These are phyloP conservation scores for Allantophomopsis lycopodina DNA, from an alignment of 2,329 filamentous ascomycete species.

Conservation along the genomic window DNA sequence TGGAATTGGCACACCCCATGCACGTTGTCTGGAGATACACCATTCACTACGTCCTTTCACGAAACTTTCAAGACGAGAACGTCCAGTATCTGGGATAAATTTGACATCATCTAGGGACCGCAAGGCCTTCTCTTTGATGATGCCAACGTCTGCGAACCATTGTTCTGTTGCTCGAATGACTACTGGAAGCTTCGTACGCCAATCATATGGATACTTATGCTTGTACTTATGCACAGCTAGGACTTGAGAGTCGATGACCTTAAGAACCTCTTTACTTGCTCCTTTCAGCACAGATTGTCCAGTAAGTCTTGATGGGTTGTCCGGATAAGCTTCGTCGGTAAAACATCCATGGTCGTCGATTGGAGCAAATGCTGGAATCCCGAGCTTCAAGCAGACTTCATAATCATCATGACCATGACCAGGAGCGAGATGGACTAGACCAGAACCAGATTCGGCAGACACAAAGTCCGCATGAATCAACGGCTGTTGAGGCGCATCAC, in stretches of 20 bases:
- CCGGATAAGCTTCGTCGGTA: conserved; percentile 65
- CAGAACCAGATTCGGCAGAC: conserved; percentile 77
- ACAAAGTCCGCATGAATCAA: conserved; percentile 83
- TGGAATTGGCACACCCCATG: conserved; percentile 95
- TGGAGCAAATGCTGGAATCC: conserved; percentile 66
- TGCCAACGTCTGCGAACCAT: conserved; percentile 90
- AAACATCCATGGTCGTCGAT: conserved; percentile 74
- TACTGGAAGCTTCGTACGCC: conserved; percentile 87
- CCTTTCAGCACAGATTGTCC: conserved; percentile 60
- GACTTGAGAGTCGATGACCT: conserved; percentile 51
- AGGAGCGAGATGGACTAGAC: conserved; percentile 87
- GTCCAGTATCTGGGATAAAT: conserved; percentile 68
- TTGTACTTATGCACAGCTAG: conserved; percentile 56
- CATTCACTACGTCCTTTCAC: conserved; percentile 81
- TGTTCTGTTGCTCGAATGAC: conserved; percentile 88
- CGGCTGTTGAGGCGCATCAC: conserved; percentile 41
- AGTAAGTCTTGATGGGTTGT: conserved; percentile 49
- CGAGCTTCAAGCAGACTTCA: conserved; percentile 57
- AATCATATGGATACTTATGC: conserved; percentile 97
- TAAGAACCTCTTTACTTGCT: conserved; percentile 56
- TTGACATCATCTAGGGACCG: conserved; percentile 54
- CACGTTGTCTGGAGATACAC: conserved; percentile 93
- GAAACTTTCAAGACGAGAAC: conserved; percentile 68
- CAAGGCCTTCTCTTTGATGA: conserved; percentile 65
- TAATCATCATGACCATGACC: conserved; percentile 98